Evolutionary conservation across 805 yeast species (phyloP), one percentile per base, ranked within the genome.

Genomic region (Limtongia smithiae): DNA sequence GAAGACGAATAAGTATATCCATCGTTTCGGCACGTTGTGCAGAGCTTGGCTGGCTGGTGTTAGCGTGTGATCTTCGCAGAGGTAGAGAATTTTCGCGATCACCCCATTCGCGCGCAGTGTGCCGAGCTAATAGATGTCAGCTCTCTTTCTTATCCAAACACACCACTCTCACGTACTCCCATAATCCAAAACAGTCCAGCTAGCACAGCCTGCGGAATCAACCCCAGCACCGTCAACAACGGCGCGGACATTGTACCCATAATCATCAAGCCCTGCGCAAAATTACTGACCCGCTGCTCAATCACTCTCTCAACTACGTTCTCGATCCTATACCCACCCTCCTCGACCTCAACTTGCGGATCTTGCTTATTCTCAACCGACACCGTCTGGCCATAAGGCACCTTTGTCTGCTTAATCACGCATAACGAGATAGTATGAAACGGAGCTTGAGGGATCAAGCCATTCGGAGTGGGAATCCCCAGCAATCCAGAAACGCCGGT

Each of bases 401-500:
- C 9, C 28, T 25, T 25, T 25, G 27, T 66, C 46, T 65, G 64
- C 44, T 75, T 74, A 53, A 74, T 74, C 12, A 85, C 80, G 36
- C 86, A 76, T 27, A 91, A 68, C 0, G 95, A 80, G 37, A 76
- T 78, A 0, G 97, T 89, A 60, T 91, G 98, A 31, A 93, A 64
- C 1, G 97, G 97, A 0, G 97, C 97, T 65, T 91, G 98, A 1
- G 98, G 98, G 36, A 91, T 90, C 25, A 91, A 71, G 0, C 98
- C 97, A 67, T 93, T 93, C 0, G 97, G 97, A 2, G 96, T 89
- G 0, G 97, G 97, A 1, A 93, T 74, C 0, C 97, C 97, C 7
- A 91, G 62, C 0, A 91, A 66, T 0, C 97, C 97, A 3, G 95
- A 73, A 0, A 91, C 66, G 0, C 95, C 93, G 0, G 97, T 91